These are phyloP conservation scores for Leptographium lundbergii DNA, from an alignment of 2,329 filamentous ascomycete genomes.

Conservation along the genomic window DNA sequence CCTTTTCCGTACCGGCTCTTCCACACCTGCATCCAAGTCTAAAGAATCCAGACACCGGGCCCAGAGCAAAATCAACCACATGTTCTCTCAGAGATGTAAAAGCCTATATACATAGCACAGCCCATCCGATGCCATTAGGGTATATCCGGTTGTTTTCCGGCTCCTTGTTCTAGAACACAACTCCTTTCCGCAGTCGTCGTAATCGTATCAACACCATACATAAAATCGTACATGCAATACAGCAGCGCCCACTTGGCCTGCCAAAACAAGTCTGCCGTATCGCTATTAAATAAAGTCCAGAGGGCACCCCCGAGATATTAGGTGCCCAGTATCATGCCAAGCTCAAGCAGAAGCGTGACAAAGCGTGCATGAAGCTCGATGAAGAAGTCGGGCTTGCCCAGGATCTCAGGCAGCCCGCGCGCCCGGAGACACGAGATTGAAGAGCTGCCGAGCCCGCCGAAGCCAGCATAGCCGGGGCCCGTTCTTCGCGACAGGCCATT, in stretches of 20 bases:
- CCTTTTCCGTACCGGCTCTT: background rate
- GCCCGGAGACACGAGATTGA: conserved; percentile 42
- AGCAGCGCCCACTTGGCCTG: background rate
- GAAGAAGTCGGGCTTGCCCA: conserved; percentile 56
- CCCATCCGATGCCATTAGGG: background rate
- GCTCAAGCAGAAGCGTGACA: conserved; percentile 48
- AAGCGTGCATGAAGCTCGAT: conserved; percentile 53
- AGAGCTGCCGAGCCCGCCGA: conserved; percentile 39
- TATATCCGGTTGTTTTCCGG: background rate
- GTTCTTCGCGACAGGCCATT: conserved; percentile 44
- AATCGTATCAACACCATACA: background rate
- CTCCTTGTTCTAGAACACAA: background rate
- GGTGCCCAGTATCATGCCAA: conserved; percentile 40
- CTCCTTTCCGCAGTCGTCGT: background rate
- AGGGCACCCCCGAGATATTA: conserved; percentile 13
- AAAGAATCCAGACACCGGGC: no score
- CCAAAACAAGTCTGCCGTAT: background rate
- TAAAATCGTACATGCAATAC: background rate
- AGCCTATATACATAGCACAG: background rate
- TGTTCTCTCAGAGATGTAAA: background rate
- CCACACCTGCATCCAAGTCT: background rate
- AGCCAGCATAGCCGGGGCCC: conserved; percentile 39
- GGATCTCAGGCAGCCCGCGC: conserved; percentile 51
- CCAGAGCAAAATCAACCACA: no score
- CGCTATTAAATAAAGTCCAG: background rate